Evolutionary conservation across 768 basidiomycete genomes (phyloP).

Genomic region (Serendipita sp.): DNA sequence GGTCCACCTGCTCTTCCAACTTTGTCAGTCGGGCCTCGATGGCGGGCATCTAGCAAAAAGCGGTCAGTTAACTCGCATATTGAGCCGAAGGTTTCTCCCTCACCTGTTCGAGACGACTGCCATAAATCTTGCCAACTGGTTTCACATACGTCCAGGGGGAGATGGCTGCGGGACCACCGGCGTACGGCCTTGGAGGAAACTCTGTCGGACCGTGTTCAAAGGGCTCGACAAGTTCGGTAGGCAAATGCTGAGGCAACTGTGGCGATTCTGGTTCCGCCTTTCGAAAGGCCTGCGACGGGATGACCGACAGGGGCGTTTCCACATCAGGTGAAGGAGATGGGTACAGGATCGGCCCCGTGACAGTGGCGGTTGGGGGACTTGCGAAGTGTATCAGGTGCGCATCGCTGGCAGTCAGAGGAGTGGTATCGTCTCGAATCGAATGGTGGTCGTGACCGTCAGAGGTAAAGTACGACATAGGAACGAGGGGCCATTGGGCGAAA

Average conservation of each 20-base stretch:
- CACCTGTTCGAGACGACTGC: constrained; percentile 12
- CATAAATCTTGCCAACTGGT: constrained; percentile 10
- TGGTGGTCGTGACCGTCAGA: background rate
- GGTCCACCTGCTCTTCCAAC: constrained; percentile 3
- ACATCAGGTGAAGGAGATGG: background rate
- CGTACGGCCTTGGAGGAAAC: constrained; percentile 12
- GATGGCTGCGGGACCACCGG: constrained; percentile 9
- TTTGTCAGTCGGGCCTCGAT: background rate
- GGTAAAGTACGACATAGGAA: background rate
- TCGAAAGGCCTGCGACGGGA: background rate
- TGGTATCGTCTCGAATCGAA: background rate
- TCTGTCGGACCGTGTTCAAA: constrained; percentile 13
- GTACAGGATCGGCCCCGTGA: background rate
- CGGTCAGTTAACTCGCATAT: background rate
- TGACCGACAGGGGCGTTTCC: background rate
- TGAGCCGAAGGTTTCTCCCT: background rate
- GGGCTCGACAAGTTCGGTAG: background rate
- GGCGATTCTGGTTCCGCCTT: background rate
- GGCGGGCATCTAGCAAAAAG: constrained; percentile 5
- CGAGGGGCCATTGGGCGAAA: background rate
- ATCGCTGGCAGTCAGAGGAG: background rate
- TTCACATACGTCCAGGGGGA: constrained; percentile 6
- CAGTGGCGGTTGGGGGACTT: background rate
- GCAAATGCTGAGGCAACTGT: background rate
- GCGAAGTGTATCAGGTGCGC: background rate